A percentile compares a stretch with the other conserved stretches of the same genome.
Conservation (phyloP, 371 early-diverging fungal genomes). For the Mortierella sp. region DNA sequence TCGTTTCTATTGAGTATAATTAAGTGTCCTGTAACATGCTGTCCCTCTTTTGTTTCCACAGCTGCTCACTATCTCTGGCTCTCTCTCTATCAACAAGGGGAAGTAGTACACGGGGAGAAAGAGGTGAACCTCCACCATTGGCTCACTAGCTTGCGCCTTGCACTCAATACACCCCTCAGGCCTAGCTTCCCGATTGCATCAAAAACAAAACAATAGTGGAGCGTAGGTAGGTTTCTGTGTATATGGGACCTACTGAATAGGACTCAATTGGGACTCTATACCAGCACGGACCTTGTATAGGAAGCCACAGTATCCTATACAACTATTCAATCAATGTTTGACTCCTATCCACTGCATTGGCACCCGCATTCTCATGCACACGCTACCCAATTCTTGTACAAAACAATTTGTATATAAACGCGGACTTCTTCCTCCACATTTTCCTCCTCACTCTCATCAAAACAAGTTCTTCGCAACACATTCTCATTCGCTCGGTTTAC, state of each 20-base stretch:
- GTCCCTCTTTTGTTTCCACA: not conserved
- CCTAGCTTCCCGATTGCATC: no score
- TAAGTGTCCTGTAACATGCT: not conserved
- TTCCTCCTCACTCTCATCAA: not conserved
- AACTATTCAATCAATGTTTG: not conserved
- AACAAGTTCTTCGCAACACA: conserved; percentile 2
- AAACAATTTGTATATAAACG: conserved; percentile 4
- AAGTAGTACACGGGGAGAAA: not conserved
- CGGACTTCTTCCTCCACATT: not conserved
- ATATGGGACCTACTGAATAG: no score
- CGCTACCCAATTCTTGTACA: not conserved
- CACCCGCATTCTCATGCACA: not conserved
- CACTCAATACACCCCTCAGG: not conserved
- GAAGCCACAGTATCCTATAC: no score
- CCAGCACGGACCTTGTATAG: no score
- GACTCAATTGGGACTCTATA: no score
- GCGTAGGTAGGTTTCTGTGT: no score
- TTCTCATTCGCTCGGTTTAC: not conserved
- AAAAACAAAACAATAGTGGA: no score
- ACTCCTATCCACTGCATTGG: not conserved
- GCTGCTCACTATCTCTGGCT: not conserved
- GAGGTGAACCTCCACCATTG: not conserved
- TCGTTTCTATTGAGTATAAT: no score
- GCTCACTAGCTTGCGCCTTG: not conserved
- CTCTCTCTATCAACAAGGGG: not conserved